Evolutionary conservation across 495 filamentous ascomycete species (phyloP), one percentile per base, ranked within the genome.

Genomic region (Aspergillus cristatus): DNA sequence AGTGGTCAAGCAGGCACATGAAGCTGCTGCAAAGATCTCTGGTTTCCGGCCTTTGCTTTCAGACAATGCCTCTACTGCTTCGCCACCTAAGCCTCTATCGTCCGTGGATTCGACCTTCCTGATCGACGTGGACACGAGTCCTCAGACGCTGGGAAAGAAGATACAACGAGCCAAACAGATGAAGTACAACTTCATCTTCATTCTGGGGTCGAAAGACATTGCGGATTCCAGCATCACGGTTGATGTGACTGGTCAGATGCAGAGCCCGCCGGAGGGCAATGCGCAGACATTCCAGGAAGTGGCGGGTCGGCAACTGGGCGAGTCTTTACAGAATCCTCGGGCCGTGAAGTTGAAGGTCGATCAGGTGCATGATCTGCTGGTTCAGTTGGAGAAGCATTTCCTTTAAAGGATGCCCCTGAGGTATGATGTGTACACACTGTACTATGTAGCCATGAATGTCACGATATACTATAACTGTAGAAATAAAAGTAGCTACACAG

Each of bases 131-230:
- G 88, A 96, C 42, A 70, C 65, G 41, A 79, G 74, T 40, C 58
- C 62, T 11, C 70, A 78, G 36, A 68, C 72, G 0, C 49, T 94
- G 18, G 52, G 60, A 1, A 76, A 77, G 56, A 94, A 94, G 62
- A 66, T 87, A 33, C 63, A 68, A 8, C 72, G 79, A 39, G 88
- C 88, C 6, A 86, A 78, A 46, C 61, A 59, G 35, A 82, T 80
- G 62, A 75, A 78, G 20, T 93, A 89, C 47, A 81, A 80, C 34
- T 51, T 86, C 33, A 77, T 93, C 35, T 71, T 84, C 31, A 77
- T 88, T 15, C 64, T 91, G 7, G 89, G 89, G 1, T 59, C 75
- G 12, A 70, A 65, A 35, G 73, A 75, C 40, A 14, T 72, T 5
- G 58, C 56, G 3, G 60, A 60, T n/a, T 48, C 51, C 12, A 60